phyloP scores from a whole-genome alignment of 495 filamentous ascomycete genomes.

The Chlorociboria aeruginascens region DNA sequence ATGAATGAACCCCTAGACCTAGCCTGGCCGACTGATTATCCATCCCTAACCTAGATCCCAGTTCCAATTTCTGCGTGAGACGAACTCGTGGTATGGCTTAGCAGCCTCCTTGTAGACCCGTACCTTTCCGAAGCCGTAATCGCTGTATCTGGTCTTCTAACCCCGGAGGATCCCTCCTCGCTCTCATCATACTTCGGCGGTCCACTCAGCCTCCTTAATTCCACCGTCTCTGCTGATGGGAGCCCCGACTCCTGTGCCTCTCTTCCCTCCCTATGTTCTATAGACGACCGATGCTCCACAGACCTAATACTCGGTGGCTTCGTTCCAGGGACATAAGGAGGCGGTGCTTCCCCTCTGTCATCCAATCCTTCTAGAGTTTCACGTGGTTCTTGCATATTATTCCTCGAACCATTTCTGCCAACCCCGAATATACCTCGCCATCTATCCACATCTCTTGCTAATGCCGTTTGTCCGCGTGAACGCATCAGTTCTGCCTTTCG shows the following conservation, averaged over 20 bases:
- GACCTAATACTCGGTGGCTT: slow-evolving; percentile 19
- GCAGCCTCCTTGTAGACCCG: slow-evolving; percentile 1
- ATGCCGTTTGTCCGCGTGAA: slow-evolving; percentile 12
- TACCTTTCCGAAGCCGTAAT: slow-evolving; percentile 8
- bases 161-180: neutral
- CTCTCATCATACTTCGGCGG: slow-evolving; percentile 11
- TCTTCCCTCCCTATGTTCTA: neutral
- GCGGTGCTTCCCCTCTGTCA: slow-evolving; percentile 45
- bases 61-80: neutral
- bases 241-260: neutral
- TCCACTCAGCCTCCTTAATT: slow-evolving; percentile 4
- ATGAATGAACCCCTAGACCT: neutral
- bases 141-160: slow-evolving; percentile 6
- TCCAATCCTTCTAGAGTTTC: slow-evolving; percentile 33
- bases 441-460: slow-evolving; percentile 20
- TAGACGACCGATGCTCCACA: neutral
- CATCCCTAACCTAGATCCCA: neutral
- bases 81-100: neutral
- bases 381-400: neutral
- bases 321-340: slow-evolving; percentile 32
- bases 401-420: neutral
- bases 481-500: slow-evolving; percentile 9
- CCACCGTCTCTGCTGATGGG: slow-evolving; percentile 3
- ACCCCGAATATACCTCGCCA: slow-evolving; percentile 8
- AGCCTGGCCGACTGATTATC: neutral